Evolutionary conservation across 352 stramenopile species (phyloP).

Genomic region (Globisporangium mamillatum): DNA sequence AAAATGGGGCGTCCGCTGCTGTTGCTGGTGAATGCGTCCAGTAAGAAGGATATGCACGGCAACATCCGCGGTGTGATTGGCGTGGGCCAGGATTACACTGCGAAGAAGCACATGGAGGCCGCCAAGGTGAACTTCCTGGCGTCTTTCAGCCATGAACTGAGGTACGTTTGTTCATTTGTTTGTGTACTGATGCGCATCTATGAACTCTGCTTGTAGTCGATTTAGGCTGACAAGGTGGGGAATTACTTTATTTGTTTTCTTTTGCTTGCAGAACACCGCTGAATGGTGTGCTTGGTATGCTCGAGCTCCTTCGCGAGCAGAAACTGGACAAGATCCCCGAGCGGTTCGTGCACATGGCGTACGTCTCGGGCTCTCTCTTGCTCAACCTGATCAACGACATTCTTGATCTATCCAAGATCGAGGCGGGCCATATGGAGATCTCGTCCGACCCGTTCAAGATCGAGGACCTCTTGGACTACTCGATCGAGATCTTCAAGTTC

Average conservation of each 20-base stretch:
- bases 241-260: not conserved
- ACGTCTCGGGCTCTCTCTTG: conserved; percentile 61
- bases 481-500: conserved; percentile 82
- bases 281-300: conserved; percentile 78
- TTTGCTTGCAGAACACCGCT: conserved; percentile 45
- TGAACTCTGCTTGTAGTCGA: not conserved
- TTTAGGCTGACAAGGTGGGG: not conserved
- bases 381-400: conserved; percentile 86
- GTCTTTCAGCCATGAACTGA: conserved; percentile 65
- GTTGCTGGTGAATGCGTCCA: conserved; percentile 63
- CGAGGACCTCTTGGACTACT: conserved; percentile 69
- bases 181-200: not conserved
- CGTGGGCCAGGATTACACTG: conserved; percentile 88
- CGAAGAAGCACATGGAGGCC: conserved; percentile 69
- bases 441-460: conserved; percentile 75
- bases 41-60: conserved; percentile 81
- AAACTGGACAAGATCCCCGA: conserved; percentile 57
- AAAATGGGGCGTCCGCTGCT: conserved; percentile 37
- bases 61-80: conserved; percentile 87
- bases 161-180: conserved; percentile 11
- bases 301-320: conserved; percentile 64
- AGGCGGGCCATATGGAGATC: conserved; percentile 86
- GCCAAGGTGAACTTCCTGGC: conserved; percentile 66
- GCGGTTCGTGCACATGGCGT: conserved; percentile 69
- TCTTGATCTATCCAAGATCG: conserved; percentile 88